A percentile compares a stretch with the other conserved stretches of the same genome.
These are phyloP conservation scores for Lophium mytilinum DNA, from an alignment of 495 filamentous ascomycete genomes.

Conservation along the genomic window DNA sequence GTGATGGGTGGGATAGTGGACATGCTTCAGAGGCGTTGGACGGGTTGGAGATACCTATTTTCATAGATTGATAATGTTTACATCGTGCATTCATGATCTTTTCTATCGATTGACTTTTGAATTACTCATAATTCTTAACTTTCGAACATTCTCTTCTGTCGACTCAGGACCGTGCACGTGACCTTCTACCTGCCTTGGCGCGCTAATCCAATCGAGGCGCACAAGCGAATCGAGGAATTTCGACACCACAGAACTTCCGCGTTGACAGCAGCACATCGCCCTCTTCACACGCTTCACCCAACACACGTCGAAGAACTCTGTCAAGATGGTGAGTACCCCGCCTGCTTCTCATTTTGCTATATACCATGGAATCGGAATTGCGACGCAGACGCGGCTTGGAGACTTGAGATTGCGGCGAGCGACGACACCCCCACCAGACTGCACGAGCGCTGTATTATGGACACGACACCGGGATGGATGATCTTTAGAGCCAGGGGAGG, in stretches of 20 bases:
- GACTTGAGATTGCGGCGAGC: neutral
- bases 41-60: too few species aligned
- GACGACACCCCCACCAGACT: neutral
- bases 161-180: too few species aligned
- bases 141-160: too few species aligned
- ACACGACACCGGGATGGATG: too few species aligned
- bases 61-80: neutral
- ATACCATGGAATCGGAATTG: neutral
- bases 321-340: slow-evolving; percentile 50
- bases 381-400: slow-evolving; percentile 3
- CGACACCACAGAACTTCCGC: neutral
- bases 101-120: too few species aligned
- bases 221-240: slow-evolving; percentile 10
- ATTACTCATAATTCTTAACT: too few species aligned
- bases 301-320: slow-evolving; percentile 39
- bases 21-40: too few species aligned
- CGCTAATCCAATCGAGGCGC: neutral
- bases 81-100: neutral
- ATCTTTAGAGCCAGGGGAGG: too few species aligned
- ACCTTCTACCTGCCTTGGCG: too few species aligned
- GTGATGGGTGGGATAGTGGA: too few species aligned
- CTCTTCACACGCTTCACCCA: neutral
- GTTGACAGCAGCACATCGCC: slow-evolving; percentile 16
- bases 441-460: too few species aligned
- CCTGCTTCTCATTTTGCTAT: slow-evolving; percentile 11